Conservation (phyloP, 2,329 filamentous ascomycete genomes). For the Xylariaceae sp. region DNA sequence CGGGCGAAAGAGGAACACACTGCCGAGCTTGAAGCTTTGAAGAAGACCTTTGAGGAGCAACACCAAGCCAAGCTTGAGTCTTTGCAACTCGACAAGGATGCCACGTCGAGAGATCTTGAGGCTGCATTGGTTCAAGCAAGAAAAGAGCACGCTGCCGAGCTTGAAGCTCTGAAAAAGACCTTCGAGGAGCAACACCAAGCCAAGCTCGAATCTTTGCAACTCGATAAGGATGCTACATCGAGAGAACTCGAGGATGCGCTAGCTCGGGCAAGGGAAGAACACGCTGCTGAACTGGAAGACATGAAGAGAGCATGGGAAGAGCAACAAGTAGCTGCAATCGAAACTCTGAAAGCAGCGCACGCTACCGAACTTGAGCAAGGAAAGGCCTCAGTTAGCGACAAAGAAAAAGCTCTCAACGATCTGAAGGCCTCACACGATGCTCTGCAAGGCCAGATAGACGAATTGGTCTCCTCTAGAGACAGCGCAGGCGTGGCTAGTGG, state of each 20-base stretch:
- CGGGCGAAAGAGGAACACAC: background rate
- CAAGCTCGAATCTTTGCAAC: constrained; percentile 43
- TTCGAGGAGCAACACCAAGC: background rate
- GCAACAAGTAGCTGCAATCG: constrained; percentile 46
- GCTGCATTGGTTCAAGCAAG: background rate
- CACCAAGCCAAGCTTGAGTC: constrained; percentile 46
- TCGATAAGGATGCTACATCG: background rate
- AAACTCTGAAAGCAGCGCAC: constrained; percentile 50
- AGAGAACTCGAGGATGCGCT: background rate
- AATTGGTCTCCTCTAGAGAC: constrained; percentile 45
- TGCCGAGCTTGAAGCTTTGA: constrained; percentile 34
- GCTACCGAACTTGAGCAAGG: constrained; percentile 45
- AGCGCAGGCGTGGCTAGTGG: constrained; percentile 41
- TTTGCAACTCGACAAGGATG: constrained; percentile 34
- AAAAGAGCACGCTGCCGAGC: background rate
- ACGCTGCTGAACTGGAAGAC: constrained; percentile 21
- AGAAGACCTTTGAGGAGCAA: constrained; percentile 44
- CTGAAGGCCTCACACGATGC: constrained; percentile 48
- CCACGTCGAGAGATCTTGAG: background rate
- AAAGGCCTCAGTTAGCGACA: constrained; percentile 40
- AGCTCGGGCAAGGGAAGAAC: background rate
- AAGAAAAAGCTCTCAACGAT: constrained; percentile 46
- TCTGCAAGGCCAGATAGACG: constrained; percentile 52
- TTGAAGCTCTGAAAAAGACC: background rate
- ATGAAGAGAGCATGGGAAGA: constrained; percentile 45